Conservation (phyloP, 192 early-diverging fungal species). For the Glomus cerebriforme region DNA sequence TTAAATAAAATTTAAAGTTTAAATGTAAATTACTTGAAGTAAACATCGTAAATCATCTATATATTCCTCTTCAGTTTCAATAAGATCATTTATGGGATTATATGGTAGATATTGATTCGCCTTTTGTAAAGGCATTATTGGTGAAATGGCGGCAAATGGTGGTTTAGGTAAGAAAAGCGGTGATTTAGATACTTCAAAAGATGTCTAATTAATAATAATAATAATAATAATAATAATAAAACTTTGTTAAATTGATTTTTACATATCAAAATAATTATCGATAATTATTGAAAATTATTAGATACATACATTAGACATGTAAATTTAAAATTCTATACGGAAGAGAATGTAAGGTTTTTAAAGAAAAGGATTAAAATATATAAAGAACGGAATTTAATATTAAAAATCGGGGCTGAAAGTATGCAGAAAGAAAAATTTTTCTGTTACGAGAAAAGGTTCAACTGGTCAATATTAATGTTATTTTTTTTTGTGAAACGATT, state of each 20-base stretch:
- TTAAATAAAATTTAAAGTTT: background rate
- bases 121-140: constrained; percentile 26
- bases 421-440: too few relatives aligned
- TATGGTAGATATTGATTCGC: constrained; percentile 29
- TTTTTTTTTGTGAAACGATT: too few relatives aligned
- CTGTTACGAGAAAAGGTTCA: too few relatives aligned
- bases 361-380: too few relatives aligned
- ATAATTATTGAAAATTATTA: too few relatives aligned
- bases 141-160: background rate
- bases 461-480: too few relatives aligned
- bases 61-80: constrained; percentile 58
- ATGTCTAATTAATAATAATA: background rate
- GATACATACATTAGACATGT: too few relatives aligned
- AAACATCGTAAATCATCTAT: constrained; percentile 53
- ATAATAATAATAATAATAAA: background rate
- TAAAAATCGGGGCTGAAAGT: too few relatives aligned
- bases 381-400: too few relatives aligned
- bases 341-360: too few relatives aligned
- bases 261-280: background rate
- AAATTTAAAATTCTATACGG: too few relatives aligned
- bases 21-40: constrained; percentile 47
- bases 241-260: background rate
- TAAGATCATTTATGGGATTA: constrained; percentile 52
- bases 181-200: background rate
- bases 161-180: background rate